These are phyloP conservation scores for Actinomortierella wolfii DNA, from an alignment of 371 early-diverging fungal genomes.

Conservation along the genomic window DNA sequence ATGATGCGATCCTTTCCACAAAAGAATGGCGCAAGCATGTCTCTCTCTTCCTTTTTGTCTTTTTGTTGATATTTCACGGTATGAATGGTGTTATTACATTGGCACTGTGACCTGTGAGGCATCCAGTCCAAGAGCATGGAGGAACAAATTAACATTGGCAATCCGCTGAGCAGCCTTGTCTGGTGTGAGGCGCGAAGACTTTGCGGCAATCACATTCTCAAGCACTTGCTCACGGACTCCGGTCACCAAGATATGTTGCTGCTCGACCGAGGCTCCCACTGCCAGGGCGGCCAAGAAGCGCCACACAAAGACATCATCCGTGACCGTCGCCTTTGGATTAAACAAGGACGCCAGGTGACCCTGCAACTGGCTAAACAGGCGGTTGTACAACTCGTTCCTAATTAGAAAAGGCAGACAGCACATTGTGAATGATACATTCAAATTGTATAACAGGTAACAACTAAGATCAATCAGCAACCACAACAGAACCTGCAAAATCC, in stretches of 20 bases:
- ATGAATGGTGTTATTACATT: slow-evolving; percentile 17
- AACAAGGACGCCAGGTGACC: slow-evolving; percentile 78
- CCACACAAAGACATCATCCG: slow-evolving; percentile 96
- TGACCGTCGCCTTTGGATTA: slow-evolving; percentile 64
- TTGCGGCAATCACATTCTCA: slow-evolving; percentile 77
- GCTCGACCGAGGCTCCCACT: slow-evolving; percentile 90
- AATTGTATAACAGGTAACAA: neutral
- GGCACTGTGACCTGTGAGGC: slow-evolving; percentile 79
- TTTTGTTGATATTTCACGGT: too few species aligned
- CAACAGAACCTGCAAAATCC: neutral
- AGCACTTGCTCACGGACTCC: slow-evolving; percentile 90
- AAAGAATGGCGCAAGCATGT: too few species aligned
- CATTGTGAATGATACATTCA: neutral
- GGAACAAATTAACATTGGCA: slow-evolving; percentile 90
- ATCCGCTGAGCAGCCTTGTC: slow-evolving; percentile 72
- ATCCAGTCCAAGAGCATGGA: slow-evolving; percentile 94
- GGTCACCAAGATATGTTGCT: slow-evolving; percentile 89
- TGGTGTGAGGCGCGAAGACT: slow-evolving; percentile 56
- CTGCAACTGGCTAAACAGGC: slow-evolving; percentile 78
- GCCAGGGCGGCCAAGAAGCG: slow-evolving; percentile 97
- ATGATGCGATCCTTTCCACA: too few species aligned
- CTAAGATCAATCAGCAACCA: neutral
- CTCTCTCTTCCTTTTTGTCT: too few species aligned
- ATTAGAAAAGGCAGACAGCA: neutral
- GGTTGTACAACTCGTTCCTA: slow-evolving; percentile 68